phyloP scores from a whole-genome alignment of 225 moss, liverwort and hornwort species.

The Marchantia polymorpha region DNA sequence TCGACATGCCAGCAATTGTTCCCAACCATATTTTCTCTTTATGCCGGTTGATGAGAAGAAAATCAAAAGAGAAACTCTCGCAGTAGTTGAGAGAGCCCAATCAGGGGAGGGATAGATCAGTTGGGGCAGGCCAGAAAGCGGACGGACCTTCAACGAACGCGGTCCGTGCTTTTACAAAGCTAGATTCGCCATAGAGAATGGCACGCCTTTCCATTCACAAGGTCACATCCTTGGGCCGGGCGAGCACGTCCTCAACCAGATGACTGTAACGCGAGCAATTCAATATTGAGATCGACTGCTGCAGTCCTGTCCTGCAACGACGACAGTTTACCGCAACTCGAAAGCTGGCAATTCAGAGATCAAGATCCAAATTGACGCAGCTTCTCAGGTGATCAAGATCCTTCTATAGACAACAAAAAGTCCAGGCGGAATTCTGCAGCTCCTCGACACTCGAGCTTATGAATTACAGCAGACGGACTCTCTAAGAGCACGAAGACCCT shows the following conservation, averaged over 20 bases:
- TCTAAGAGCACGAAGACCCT: neutral
- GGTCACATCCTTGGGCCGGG: constrained; percentile 1
- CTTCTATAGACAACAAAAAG: neutral
- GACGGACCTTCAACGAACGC: neutral
- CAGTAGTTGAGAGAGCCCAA: neutral
- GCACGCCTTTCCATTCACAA: constrained; percentile 12
- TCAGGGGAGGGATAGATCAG: neutral
- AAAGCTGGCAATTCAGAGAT: constrained; percentile 6
- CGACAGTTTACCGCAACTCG: neutral
- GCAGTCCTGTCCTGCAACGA: neutral
- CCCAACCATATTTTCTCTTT: neutral
- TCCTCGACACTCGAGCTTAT: neutral
- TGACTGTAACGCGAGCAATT: neutral
- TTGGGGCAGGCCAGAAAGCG: neutral
- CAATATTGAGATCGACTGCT: neutral
- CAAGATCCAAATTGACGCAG: constrained; percentile 2
- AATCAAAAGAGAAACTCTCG: neutral
- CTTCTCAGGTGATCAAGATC: neutral
- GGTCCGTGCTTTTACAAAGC: neutral
- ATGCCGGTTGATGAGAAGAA: too few species aligned
- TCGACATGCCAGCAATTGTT: neutral
- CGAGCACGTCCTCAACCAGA: neutral
- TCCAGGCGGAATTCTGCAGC: neutral
- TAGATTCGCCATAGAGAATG: constrained; percentile 12
- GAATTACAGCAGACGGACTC: constrained; percentile 1